These are phyloP conservation scores for Kurtzmaniella natalensis DNA, from an alignment of 1,139 yeast species.

Conservation along the genomic window DNA sequence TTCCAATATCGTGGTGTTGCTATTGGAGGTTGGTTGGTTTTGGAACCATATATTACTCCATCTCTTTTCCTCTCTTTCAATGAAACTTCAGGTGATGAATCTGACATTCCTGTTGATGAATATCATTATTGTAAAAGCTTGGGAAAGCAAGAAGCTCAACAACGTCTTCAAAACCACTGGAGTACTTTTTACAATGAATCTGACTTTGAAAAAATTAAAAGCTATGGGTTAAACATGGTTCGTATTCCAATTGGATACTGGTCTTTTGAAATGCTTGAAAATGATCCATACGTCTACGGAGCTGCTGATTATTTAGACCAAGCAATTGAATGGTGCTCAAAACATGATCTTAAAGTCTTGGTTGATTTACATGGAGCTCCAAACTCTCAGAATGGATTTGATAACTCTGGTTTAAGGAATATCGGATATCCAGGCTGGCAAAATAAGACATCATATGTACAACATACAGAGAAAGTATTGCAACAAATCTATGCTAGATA, in stretches of 20 bases:
- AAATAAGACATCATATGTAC: slow-evolving; percentile 33
- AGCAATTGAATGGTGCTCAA: slow-evolving; percentile 53
- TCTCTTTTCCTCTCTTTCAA: slow-evolving; percentile 44
- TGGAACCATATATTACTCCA: slow-evolving; percentile 66
- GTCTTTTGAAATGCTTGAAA: slow-evolving; percentile 48
- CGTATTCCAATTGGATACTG: slow-evolving; percentile 67
- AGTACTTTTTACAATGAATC: slow-evolving; percentile 48
- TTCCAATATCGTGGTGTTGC: slow-evolving; percentile 47
- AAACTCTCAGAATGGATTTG: slow-evolving; percentile 70
- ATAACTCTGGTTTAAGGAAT: slow-evolving; percentile 57
- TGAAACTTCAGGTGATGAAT: slow-evolving; percentile 19
- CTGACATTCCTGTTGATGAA: slow-evolving; percentile 54
- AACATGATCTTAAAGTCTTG: slow-evolving; percentile 51
- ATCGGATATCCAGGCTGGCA: slow-evolving; percentile 49
- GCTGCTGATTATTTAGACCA: slow-evolving; percentile 50
- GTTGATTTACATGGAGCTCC: slow-evolving; percentile 65
- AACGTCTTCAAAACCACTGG: slow-evolving; percentile 50
- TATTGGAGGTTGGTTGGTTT: slow-evolving; percentile 63
- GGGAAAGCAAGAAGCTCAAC: slow-evolving; percentile 41
- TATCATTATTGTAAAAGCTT: slow-evolving; percentile 46
- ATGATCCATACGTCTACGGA: slow-evolving; percentile 58
- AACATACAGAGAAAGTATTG: slow-evolving; percentile 42
- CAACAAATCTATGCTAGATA: slow-evolving; percentile 40
- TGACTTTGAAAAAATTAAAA: slow-evolving; percentile 46
- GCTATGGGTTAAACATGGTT: slow-evolving; percentile 54